Evolutionary conservation across 768 basidiomycete species (phyloP).

Genomic region (Pulveroboletus sp.): DNA sequence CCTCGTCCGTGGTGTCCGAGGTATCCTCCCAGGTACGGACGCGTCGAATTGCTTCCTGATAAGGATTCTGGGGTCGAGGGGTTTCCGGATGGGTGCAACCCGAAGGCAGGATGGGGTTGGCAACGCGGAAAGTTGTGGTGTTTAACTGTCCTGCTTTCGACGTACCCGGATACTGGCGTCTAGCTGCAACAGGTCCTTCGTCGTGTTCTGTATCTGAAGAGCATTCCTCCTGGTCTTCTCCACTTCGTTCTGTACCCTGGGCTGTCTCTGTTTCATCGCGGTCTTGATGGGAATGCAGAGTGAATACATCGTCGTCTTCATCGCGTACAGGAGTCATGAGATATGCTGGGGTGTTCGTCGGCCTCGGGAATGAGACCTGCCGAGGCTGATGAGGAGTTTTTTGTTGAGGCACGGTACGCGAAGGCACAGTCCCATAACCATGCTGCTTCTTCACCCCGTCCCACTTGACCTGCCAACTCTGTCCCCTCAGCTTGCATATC

Average conservation of each 20-base stretch:
- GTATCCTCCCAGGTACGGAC: constrained; percentile 34
- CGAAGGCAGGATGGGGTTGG: constrained; percentile 26
- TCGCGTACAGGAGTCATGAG: constrained; percentile 29
- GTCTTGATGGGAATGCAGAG: constrained; percentile 42
- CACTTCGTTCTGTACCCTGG: constrained; percentile 18
- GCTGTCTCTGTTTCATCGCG: constrained; percentile 26
- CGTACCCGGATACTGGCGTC: background rate
- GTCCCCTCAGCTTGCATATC: constrained; percentile 74
- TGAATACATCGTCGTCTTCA: constrained; percentile 40
- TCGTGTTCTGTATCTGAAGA: constrained; percentile 24
- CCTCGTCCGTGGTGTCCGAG: constrained; percentile 36
- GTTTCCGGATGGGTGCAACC: constrained; percentile 28
- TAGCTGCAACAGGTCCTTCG: constrained; percentile 10
- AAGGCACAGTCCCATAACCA: constrained; percentile 32
- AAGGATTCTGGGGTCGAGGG: constrained; percentile 25
- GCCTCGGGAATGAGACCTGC: constrained; percentile 14
- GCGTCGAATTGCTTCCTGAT: constrained; percentile 9
- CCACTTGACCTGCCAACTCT: constrained; percentile 84
- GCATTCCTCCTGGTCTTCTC: constrained; percentile 6
- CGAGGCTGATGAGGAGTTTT: constrained; percentile 18
- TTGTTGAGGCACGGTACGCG: constrained; percentile 12
- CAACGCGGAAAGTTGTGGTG: constrained; percentile 9
- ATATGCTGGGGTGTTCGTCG: constrained; percentile 23
- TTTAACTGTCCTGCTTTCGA: constrained; percentile 11
- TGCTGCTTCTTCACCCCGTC: constrained; percentile 57